phyloP scores from a whole-genome alignment of 768 basidiomycete genomes.

The Lactarius akahatsu region DNA sequence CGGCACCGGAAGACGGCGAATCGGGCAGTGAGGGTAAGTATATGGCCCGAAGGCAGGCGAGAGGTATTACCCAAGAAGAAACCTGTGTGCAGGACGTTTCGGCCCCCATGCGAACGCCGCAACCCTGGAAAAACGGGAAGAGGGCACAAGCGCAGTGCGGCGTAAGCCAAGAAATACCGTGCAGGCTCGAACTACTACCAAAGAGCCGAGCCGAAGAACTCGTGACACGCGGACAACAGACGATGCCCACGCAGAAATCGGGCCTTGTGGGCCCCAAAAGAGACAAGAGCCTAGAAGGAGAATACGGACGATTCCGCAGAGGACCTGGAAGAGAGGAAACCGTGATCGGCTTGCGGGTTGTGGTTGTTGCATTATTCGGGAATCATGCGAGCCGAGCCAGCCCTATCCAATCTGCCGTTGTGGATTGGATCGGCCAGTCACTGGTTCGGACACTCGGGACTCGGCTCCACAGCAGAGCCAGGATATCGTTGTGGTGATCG shows the following conservation, averaged over 20 bases:
- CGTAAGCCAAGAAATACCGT: slow-evolving; percentile 7
- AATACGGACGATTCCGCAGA: not conserved
- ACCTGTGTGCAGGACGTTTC: not conserved
- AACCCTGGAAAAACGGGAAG: slow-evolving; percentile 20
- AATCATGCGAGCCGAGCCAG: not conserved
- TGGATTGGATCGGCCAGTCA: not conserved
- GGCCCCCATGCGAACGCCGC: slow-evolving; percentile 23
- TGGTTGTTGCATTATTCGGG: no score
- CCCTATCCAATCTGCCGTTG: not conserved
- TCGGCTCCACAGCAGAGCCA: not conserved
- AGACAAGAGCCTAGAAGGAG: not conserved
- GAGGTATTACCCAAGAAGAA: not conserved
- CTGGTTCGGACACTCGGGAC: slow-evolving; percentile 1
- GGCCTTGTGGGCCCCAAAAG: slow-evolving; percentile 2
- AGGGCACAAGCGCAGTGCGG: not conserved
- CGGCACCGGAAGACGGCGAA: slow-evolving; percentile 21
- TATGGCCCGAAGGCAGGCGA: not conserved
- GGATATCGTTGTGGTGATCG: not conserved
- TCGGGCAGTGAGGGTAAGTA: slow-evolving; percentile 4
- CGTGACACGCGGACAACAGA: not conserved
- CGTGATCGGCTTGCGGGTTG: slow-evolving; percentile 20
- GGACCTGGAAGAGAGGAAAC: slow-evolving; percentile 10
- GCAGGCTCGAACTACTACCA: not conserved
- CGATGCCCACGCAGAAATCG: slow-evolving; percentile 7
- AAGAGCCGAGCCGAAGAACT: not conserved